Percentiles rank a stretch among this genome's conserved stretches.
Conservation (phyloP, 2,329 filamentous ascomycete genomes). For the Claviceps sp. region DNA sequence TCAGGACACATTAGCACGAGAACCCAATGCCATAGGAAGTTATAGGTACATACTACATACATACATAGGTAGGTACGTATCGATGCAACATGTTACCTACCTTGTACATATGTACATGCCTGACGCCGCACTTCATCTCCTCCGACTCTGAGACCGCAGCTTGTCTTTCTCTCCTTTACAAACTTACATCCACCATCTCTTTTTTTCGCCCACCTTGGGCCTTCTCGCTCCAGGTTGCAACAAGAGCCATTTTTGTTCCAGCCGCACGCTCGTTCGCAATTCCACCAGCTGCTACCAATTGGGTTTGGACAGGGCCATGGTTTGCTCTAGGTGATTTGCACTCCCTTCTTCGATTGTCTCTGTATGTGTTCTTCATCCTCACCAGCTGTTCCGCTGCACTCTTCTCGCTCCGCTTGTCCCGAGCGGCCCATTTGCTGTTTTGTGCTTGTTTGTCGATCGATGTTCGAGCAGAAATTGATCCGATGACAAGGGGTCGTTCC, state of each 20-base stretch:
- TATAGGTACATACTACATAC: too few relatives aligned
- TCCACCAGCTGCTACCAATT: constrained; percentile 17
- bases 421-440: neutral
- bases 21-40: neutral
- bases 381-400: neutral
- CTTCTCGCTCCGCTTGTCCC: neutral
- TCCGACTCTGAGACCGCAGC: neutral
- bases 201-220: neutral
- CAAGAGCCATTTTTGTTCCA: constrained; percentile 1
- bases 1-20: neutral
- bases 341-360: constrained; percentile 8
- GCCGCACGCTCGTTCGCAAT: constrained; percentile 3
- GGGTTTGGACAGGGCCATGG: constrained; percentile 24
- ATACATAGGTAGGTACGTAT: neutral
- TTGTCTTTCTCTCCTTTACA: neutral
- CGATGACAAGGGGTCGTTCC: neutral
- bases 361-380: constrained; percentile 10
- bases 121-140: constrained; percentile 1
- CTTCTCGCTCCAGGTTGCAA: neutral
- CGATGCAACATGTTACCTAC: neutral
- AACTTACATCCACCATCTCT: neutral
- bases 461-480: neutral
- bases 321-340: constrained; percentile 22
- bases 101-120: neutral
- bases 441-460: neutral